Evolutionary conservation across 768 basidiomycete genomes (phyloP).

Genomic region (Strobilomyces confusus): DNA sequence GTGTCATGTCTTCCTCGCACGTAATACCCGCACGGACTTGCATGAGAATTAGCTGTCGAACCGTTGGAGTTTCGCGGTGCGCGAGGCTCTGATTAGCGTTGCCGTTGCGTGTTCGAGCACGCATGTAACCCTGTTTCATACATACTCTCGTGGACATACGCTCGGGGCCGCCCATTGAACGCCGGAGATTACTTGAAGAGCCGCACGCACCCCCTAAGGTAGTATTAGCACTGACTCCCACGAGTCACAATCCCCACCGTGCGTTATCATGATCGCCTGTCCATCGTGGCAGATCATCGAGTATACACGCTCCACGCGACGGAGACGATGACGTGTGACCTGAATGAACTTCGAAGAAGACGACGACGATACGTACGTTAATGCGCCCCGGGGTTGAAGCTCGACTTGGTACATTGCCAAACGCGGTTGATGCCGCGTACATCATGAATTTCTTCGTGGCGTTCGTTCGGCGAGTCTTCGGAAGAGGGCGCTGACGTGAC

Average conservation of each 20-base stretch:
- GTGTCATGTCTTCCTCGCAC: conserved; percentile 1
- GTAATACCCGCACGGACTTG: not conserved
- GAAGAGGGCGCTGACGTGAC: not conserved
- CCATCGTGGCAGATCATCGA: not conserved
- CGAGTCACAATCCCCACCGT: not conserved
- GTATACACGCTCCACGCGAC: not conserved
- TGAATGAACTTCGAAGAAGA: conserved; percentile 15
- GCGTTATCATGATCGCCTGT: not conserved
- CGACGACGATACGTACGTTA: not conserved
- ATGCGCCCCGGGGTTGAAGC: conserved; percentile 1
- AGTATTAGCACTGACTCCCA: too few species aligned
- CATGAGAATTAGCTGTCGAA: conserved; percentile 5
- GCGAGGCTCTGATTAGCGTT: not conserved
- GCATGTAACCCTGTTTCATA: not conserved
- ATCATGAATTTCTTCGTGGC: not conserved
- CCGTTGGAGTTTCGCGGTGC: not conserved
- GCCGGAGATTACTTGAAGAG: not conserved
- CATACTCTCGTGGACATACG: not conserved
- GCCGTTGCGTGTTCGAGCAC: not conserved
- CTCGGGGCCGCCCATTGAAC: not conserved
- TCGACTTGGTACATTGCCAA: conserved; percentile 13
- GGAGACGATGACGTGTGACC: not conserved
- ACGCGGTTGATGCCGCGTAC: not conserved
- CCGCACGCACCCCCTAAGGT: not conserved
- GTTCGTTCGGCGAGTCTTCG: not conserved